A percentile compares a stretch with the other conserved stretches of the same genome.
phyloP scores from a whole-genome alignment of 2,329 filamentous ascomycete species.

The Fusarium avenaceum region DNA sequence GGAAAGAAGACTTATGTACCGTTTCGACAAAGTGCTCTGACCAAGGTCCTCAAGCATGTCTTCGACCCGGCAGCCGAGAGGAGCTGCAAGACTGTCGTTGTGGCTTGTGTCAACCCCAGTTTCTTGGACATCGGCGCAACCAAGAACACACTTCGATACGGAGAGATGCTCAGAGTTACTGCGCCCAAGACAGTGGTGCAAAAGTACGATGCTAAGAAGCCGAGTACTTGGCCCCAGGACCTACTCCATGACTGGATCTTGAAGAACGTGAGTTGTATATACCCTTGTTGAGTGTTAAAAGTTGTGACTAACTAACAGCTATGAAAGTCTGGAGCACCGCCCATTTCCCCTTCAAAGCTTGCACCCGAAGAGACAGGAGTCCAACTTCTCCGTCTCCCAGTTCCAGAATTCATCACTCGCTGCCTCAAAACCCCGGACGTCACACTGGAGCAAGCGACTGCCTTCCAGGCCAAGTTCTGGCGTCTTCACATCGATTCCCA shows the following conservation, averaged over 20 bases:
- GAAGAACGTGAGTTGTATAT: slow-evolving; percentile 54
- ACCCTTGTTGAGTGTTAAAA: background rate
- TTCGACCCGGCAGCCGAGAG: slow-evolving; percentile 60
- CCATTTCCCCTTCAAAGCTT: slow-evolving; percentile 52
- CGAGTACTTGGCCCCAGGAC: slow-evolving; percentile 58
- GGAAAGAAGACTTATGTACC: slow-evolving; percentile 58
- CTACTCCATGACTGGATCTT: slow-evolving; percentile 58
- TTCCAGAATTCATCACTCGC: slow-evolving; percentile 57
- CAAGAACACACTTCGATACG: slow-evolving; percentile 65
- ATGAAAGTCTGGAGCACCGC: slow-evolving; percentile 56
- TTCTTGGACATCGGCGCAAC: slow-evolving; percentile 59
- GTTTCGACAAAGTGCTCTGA: slow-evolving; percentile 62
- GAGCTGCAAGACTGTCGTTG: slow-evolving; percentile 59
- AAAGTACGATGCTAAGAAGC: slow-evolving; percentile 47
- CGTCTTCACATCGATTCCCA: slow-evolving; percentile 58
- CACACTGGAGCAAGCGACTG: slow-evolving; percentile 56
- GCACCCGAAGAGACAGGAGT: slow-evolving; percentile 58
- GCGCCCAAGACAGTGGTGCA: slow-evolving; percentile 49
- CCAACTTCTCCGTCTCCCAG: slow-evolving; percentile 58
- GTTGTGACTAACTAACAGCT: background rate
- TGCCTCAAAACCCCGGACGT: slow-evolving; percentile 57
- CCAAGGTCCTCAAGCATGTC: slow-evolving; percentile 63
- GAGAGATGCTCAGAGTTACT: slow-evolving; percentile 60
- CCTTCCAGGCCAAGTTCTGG: slow-evolving; percentile 60
- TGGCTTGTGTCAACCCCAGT: slow-evolving; percentile 64